These are phyloP conservation scores for Pinus tabuliformis DNA, from an alignment of 75 land plant species.

Conservation along the genomic window DNA sequence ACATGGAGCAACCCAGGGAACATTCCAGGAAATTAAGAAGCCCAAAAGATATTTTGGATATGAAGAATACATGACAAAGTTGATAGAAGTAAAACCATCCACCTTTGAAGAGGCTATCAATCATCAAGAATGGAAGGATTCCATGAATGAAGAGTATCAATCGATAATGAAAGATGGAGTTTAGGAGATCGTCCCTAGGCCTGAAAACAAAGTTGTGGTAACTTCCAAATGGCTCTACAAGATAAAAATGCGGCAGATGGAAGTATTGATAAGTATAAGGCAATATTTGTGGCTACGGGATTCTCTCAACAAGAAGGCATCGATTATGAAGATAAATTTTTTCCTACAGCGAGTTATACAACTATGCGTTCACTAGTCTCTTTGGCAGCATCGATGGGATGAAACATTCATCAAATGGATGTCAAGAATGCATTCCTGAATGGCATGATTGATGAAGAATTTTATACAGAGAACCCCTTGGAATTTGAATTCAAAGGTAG, in stretches of 20 bases:
- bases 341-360: not conserved
- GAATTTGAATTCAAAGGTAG: not conserved
- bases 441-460: conserved; percentile 10
- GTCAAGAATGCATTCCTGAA: conserved; percentile 19
- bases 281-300: too few relatives aligned
- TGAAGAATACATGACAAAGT: too few relatives aligned
- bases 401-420: conserved; percentile 13
- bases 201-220: not conserved
- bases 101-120: too few relatives aligned
- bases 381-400: not conserved
- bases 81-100: too few relatives aligned
- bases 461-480: conserved; percentile 12
- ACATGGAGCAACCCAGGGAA: too few relatives aligned
- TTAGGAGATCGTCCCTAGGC: not conserved
- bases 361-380: conserved; percentile 1
- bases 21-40: too few relatives aligned
- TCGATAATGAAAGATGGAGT: not conserved
- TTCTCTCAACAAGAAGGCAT: conserved; percentile 14
- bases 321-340: conserved; percentile 14
- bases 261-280: not conserved
- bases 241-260: not conserved
- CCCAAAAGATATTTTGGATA: too few relatives aligned
- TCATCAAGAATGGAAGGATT: not conserved
- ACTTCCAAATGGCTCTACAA: conserved; percentile 3
- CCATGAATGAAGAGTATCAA: not conserved